A percentile compares a stretch with the other conserved stretches of the same genome.
These are phyloP conservation scores for Chrysopogon serrulatus DNA, from an alignment of 176 grass and related monocot genomes.

Conservation along the genomic window DNA sequence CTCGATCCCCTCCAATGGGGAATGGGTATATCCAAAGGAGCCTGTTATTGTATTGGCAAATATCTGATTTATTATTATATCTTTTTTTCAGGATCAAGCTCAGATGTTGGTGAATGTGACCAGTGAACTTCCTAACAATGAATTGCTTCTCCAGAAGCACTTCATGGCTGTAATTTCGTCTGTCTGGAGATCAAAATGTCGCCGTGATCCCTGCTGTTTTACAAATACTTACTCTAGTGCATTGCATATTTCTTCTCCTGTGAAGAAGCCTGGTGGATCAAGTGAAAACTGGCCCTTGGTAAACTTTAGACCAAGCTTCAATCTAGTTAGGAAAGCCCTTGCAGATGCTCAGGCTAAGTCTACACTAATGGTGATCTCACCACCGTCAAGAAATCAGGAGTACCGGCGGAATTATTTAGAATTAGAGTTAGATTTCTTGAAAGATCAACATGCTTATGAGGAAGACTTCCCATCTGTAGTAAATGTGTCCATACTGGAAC, in stretches of 20 bases:
- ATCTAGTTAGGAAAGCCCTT: constrained; percentile 64
- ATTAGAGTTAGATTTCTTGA: constrained; percentile 66
- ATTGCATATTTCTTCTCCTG: background rate
- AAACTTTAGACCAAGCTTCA: constrained; percentile 47
- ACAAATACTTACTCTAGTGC: constrained; percentile 30
- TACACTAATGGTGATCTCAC: constrained; percentile 27
- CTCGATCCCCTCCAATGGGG: too few species aligned
- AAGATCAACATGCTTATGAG: constrained; percentile 31
- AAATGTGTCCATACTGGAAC: constrained; percentile 63
- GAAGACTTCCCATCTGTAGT: constrained; percentile 52
- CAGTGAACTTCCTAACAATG: constrained; percentile 76
- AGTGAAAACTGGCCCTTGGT: constrained; percentile 32
- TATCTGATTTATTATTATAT: constrained; percentile 18
- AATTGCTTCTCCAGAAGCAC: constrained; percentile 93
- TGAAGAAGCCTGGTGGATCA: constrained; percentile 28
- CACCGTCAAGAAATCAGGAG: constrained; percentile 22
- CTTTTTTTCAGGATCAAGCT: constrained; percentile 78
- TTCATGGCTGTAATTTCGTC: constrained; percentile 89
- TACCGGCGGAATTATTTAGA: constrained; percentile 49
- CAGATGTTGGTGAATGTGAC: constrained; percentile 77
- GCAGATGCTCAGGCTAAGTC: constrained; percentile 42
- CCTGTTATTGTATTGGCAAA: background rate
- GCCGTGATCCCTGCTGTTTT: constrained; percentile 3
- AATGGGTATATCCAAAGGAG: too few species aligned
- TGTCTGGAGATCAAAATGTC: constrained; percentile 87